Base-by-base conservation (phyloP, 1,284 basidiomycete genomes). In the Schizophyllum commune region DNA sequence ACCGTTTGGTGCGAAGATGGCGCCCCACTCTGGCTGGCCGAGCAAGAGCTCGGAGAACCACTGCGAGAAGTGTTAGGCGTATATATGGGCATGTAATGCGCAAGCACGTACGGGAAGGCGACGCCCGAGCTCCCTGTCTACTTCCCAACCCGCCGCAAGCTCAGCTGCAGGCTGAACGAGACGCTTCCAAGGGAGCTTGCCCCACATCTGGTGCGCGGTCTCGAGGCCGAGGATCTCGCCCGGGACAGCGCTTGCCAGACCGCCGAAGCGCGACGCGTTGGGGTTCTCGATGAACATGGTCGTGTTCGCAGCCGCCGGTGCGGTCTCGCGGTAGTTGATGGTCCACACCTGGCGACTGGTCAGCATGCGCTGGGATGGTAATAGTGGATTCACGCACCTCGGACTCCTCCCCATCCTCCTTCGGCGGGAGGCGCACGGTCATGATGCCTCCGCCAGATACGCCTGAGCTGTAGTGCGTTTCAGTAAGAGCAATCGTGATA, bases 371-470 rank as follows among this genome's bases (percentile, higher is more conserved):
- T 21, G 19, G 11, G 19, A 9, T 2, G 11, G 53, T 2, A 55
- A 21, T 15, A 11, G 27, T 2, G 4, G 27, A 3, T 20, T 1
- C 20, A 20, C 53, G 19, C 53, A 55, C 87, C 64, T 86, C 77
- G 32, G 87, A 88, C 27, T 73, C 67, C 1, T 68, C 72, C 52
- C 76, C 75, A 7, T 61, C 22, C 7, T 51, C 55, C 51, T 70
- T 68, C 4, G 70, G 80, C 5, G 94, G 92, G 7, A 95, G 77
- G 20, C 93, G 87, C 54, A 98, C 81, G 33, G 89, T 87, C 87
- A 96, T 93, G 71, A 96, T 95, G 0, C 95, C 95, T 32, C 94
- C 95, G 1, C 94, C 94, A 20, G 93, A 94, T 57, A 97, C 91
- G 1, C 94, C 89, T 15, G 89, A 88, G 5, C 90, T 91, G 58